phyloP scores from a whole-genome alignment of 2,329 filamentous ascomycete species.

The Penicillium thymicola region DNA sequence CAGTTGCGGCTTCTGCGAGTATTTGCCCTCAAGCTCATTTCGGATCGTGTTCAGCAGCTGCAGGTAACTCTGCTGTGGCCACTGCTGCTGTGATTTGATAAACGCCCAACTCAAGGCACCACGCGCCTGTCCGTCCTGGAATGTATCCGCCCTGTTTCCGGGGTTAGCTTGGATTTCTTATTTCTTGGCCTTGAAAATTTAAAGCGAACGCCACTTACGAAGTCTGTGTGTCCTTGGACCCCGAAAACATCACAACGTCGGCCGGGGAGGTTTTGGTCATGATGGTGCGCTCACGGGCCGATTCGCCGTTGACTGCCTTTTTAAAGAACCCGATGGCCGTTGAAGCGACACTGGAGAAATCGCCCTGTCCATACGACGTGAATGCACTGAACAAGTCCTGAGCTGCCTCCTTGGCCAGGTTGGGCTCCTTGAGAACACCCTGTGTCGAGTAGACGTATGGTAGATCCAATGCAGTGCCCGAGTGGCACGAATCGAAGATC shows the following conservation, averaged over 20 bases:
- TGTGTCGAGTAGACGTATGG: constrained; percentile 67
- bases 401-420: constrained; percentile 64
- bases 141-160: constrained; percentile 72
- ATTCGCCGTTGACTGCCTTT: constrained; percentile 75
- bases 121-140: constrained; percentile 81
- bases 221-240: constrained; percentile 93
- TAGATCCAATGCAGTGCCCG: constrained; percentile 63
- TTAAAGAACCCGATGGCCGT: constrained; percentile 84
- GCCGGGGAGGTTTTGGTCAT: constrained; percentile 90
- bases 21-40: constrained; percentile 80
- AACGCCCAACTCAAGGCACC: constrained; percentile 98
- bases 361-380: constrained; percentile 74
- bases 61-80: constrained; percentile 91
- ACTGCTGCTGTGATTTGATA: constrained; percentile 81
- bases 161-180: neutral
- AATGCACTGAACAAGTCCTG: constrained; percentile 64
- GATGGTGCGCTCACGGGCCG: constrained; percentile 73
- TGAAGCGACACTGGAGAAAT: constrained; percentile 74
- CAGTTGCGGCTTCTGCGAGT: constrained; percentile 91
- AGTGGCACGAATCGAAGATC: constrained; percentile 67
- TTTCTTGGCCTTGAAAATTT: neutral
- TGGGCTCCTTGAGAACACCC: constrained; percentile 65
- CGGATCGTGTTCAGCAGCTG: constrained; percentile 91
- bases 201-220: constrained; percentile 29
- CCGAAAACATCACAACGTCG: constrained; percentile 96